Base-by-base conservation (phyloP, 2,329 filamentous ascomycete genomes). In the Dissoconium aciculare region DNA sequence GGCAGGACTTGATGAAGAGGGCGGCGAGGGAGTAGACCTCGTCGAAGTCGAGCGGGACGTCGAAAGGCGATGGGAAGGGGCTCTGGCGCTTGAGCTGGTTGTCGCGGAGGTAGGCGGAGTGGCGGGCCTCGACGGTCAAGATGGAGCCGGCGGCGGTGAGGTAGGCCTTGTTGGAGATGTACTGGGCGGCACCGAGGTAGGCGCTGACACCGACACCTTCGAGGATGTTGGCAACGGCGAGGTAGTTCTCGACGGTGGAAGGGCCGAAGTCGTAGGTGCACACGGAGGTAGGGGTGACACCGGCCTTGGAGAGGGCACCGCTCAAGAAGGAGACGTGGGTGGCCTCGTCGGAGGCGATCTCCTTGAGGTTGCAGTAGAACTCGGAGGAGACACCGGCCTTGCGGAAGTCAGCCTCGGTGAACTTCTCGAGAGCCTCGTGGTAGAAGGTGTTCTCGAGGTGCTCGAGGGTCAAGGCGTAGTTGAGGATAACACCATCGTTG, bases 11-110 rank as follows among this genome's bases (percentile, higher is more conserved):
- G 49, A 78, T 74, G 55, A 78, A 78, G 30, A 59, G 59, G 0
- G 70, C 62, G 1, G 74, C 74, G 13, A 79, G 63, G 3, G 71
- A 72, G 59, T 64, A 76, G 28, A 78, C 71, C 44, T 66, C 53
- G 52, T 73, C 64, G 49, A 68, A 61, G 41, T 55, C 53, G 26
- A 78, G 60, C 0, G 73, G 70, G 15, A 65, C 61, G 41, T 76
- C 73, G 21, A 26, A 34, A 5, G 72, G 54, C 40, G 69, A 60
- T 1, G 73, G 58, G 45, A 70, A 72, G 3, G 72, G 70, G 32
- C 8, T 32, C 33, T 24, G 41, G 41, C 69, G 47, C 26, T 57
- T 52, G 11, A 64, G 53, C 6, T 42, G 34, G 31, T 34, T 36
- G 27, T 41, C 38, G 29, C 45, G 49, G 40, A 77, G 57, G 56